Evolutionary conservation across 1,284 basidiomycete genomes (phyloP).

Genomic region (Pyrrhoderma lamaoense): DNA sequence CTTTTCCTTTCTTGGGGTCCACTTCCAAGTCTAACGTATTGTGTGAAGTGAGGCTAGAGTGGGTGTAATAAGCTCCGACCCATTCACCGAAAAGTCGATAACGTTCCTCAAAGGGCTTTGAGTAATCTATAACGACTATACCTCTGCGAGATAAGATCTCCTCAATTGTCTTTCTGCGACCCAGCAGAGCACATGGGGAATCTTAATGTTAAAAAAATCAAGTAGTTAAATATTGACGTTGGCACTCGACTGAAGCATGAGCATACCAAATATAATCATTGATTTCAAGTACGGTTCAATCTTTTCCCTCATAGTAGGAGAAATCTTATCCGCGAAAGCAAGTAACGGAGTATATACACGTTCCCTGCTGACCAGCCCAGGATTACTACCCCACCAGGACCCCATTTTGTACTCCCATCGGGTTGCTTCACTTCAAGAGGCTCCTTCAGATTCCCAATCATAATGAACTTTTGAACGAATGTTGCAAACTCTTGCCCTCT

Average conservation of each 20-base stretch:
- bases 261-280: constrained; percentile 18
- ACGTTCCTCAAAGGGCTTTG: constrained; percentile 10
- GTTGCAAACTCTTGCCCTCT: constrained; percentile 17
- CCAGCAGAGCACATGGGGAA: constrained; percentile 15
- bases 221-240: not conserved
- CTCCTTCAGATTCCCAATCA: constrained; percentile 14
- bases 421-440: not conserved
- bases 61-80: constrained; percentile 18
- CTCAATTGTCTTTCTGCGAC: constrained; percentile 1
- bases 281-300: constrained; percentile 18
- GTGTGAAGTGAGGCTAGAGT: constrained; percentile 14
- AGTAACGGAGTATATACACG: constrained; percentile 10
- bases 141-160: too few relatives aligned
- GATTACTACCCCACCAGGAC: constrained; percentile 16
- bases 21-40: constrained; percentile 8
- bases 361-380: constrained; percentile 20
- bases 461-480: constrained; percentile 19
- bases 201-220: constrained; percentile 4
- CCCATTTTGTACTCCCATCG: constrained; percentile 5
- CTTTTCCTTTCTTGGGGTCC: not conserved
- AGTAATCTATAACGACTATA: constrained; percentile 4
- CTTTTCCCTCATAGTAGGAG: constrained; percentile 1
- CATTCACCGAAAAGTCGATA: constrained; percentile 11
- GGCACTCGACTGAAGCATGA: not conserved
- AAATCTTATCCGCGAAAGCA: constrained; percentile 12